phyloP scores from a whole-genome alignment of 2,329 filamentous ascomycete species.

The Aspergillus versicolor region DNA sequence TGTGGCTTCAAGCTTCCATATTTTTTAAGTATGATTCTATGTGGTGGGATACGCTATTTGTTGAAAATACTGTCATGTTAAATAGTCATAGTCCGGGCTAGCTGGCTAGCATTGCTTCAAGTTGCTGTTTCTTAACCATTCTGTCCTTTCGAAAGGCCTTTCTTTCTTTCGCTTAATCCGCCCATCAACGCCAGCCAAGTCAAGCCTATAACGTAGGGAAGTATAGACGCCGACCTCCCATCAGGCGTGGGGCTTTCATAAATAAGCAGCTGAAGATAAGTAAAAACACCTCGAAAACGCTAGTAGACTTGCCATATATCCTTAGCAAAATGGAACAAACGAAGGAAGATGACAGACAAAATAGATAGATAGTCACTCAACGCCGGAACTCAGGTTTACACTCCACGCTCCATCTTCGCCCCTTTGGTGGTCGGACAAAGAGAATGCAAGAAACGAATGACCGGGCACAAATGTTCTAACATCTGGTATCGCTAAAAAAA shows the following conservation, averaged over 20 bases:
- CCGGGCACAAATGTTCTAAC: conserved; percentile 12
- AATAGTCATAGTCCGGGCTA: conserved; percentile 3
- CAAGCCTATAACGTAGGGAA: neutral
- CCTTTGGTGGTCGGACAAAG: neutral
- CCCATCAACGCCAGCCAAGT: neutral
- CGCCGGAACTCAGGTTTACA: conserved; percentile 11
- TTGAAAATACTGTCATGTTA: conserved; percentile 1
- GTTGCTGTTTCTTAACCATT: neutral
- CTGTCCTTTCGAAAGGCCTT: neutral
- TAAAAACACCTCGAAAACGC: neutral
- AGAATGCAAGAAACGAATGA: conserved; percentile 9
- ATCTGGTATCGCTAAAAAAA: conserved; percentile 18
- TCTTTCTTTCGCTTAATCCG: neutral
- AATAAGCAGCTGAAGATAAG: neutral
- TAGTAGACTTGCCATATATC: neutral
- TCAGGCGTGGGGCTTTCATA: neutral
- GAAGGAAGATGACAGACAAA: neutral
- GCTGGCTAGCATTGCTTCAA: conserved; percentile 3
- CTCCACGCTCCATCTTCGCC: conserved; percentile 11
- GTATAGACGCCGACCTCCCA: neutral
- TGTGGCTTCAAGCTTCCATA: neutral
- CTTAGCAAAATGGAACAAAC: neutral
- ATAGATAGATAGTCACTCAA: neutral
- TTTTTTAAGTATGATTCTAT: neutral
- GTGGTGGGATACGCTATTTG: neutral